Evolutionary conservation across 2,329 filamentous ascomycete genomes (phyloP).

Genomic region (Aschersonia sp.): DNA sequence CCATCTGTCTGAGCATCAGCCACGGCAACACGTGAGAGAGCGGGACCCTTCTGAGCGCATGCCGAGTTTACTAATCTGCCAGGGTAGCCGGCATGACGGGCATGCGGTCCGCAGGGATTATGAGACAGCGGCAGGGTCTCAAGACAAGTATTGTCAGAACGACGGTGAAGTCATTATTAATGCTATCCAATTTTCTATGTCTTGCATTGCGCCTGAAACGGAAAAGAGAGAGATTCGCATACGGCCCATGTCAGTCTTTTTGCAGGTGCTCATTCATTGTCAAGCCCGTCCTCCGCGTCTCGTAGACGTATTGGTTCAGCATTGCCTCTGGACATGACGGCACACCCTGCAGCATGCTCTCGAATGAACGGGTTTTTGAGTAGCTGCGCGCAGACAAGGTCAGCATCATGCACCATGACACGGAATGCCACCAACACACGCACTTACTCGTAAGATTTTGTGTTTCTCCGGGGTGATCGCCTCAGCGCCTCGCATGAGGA

Average conservation of each 20-base stretch:
- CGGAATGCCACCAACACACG: too few relatives aligned
- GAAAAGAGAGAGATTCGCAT: neutral
- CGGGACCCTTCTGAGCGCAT: too few relatives aligned
- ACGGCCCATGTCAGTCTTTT: neutral
- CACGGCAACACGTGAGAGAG: too few relatives aligned
- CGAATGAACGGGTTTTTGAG: neutral
- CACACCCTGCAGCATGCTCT: neutral
- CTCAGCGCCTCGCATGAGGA: neutral
- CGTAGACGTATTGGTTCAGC: neutral
- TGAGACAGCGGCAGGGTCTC: too few relatives aligned
- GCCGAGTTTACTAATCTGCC: too few relatives aligned
- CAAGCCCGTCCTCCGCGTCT: neutral
- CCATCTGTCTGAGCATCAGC: too few relatives aligned
- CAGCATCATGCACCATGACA: neutral
- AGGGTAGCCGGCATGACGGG: too few relatives aligned
- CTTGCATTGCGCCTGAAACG: neutral
- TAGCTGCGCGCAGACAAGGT: neutral
- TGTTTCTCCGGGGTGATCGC: neutral
- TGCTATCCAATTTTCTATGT: neutral
- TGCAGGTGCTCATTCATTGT: neutral
- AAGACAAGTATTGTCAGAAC: too few relatives aligned
- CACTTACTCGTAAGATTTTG: neutral
- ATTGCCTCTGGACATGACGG: neutral
- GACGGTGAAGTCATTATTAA: neutral
- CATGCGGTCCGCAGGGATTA: too few relatives aligned